Conservation (phyloP, 345 rosid genomes). For the Camelina laxa region DNA sequence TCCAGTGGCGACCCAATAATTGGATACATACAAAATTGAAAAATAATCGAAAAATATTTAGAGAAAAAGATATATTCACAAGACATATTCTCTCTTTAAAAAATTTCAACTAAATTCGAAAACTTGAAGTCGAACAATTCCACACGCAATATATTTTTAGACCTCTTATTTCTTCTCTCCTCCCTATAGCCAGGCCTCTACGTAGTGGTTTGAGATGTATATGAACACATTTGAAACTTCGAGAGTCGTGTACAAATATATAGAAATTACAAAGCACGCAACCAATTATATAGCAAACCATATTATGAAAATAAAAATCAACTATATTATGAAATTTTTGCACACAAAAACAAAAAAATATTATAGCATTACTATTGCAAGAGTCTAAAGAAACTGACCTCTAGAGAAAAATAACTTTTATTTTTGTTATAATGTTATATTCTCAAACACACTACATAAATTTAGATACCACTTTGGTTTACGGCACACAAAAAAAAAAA, state of each 20-base stretch:
- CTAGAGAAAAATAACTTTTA: no score
- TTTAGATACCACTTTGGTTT: background rate
- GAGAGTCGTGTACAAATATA: background rate
- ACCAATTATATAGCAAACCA: constrained; percentile 18
- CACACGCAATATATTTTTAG: constrained; percentile 34
- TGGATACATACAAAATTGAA: constrained; percentile 31
- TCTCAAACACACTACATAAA: background rate
- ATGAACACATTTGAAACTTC: background rate
- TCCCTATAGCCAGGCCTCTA: background rate
- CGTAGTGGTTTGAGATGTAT: constrained; percentile 15
- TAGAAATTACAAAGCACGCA: constrained; percentile 4
- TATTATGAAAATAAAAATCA: background rate
- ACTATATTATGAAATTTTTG: no score
- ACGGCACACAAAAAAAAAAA: no score
- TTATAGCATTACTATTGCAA: background rate
- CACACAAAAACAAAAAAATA: no score
- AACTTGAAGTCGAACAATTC: constrained; percentile 33
- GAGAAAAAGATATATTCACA: constrained; percentile 1
- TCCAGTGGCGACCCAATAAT: constrained; percentile 24
- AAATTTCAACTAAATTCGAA: constrained; percentile 32
- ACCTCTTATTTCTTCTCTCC: constrained; percentile 13
- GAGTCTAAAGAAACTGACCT: background rate
- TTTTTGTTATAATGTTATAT: background rate
- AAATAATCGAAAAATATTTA: background rate
- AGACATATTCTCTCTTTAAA: constrained; percentile 16